Base-by-base conservation (phyloP, 495 filamentous ascomycete genomes). In the Hypoxylon trugodes region DNA sequence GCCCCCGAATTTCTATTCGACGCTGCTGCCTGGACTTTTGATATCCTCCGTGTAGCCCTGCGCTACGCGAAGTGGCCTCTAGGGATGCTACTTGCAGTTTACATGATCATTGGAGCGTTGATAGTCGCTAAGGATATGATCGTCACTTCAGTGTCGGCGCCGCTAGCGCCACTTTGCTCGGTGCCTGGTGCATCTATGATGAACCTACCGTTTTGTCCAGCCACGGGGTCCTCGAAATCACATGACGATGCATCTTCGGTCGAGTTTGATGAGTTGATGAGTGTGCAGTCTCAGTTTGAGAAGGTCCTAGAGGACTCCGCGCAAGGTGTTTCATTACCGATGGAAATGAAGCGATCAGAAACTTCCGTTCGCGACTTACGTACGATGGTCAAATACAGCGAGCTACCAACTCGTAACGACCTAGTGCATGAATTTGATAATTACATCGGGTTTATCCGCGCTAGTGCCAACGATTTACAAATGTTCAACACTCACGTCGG, bases 291-390 rank as follows among this genome's bases (percentile, higher is more conserved):
- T 8, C 77, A 80, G 40, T 89, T 93, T 38, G 87, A 89, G 68
- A 79, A 83, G 19, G 82, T 92, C 0, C 74, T 91, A 4, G 82
- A 89, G 54, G 82, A 84, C 42, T 81, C 80, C 12, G 78, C 82
- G 2, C 76, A 82, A 15, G 79, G 84, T n/a, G 82, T 81, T 1
- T 81, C 81, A 4, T 74, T 90, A 12, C 89, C 88, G 1, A 71
- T 87, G 56, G 84, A 87, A 60, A 89, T 91, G 83, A 90, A 89
- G 73, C 77, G 85, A 22, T 84, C 87, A 13, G 89, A 92, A 66
- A 78, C 85, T 15, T 85, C 87, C 3, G 87, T 93, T 19, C 87
- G 90, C 57, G 89, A 91, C 55, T 77, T 93, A 19, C 84, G 87
- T 9, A 88, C 89, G 47, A 71, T 88, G 38, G 87, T 91, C 35